Evolutionary conservation across 2,329 filamentous ascomycete species (phyloP), one percentile per base, ranked within the genome.

Genomic region (Claviceps maximensis): DNA sequence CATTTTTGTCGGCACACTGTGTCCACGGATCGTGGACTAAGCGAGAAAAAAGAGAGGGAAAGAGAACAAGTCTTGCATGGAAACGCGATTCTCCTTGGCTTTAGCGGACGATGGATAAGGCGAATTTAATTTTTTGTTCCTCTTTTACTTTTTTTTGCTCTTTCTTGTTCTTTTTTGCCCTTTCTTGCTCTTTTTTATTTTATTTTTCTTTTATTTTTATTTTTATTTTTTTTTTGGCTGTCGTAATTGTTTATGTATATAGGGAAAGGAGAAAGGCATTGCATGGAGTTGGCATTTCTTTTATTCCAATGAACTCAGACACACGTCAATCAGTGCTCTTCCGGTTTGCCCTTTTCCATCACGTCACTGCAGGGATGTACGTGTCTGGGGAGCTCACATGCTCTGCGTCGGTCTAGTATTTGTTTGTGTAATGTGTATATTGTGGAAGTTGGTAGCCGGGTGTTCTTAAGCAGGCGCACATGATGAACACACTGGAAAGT

Each of bases 281-380:
- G 62, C 63, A 63, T 40, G 65, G 64, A 63, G 65, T 66, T 65
- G 59, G 64, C 62, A 54, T 58, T 29, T 47, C 38, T 36, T 49
- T 51, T 27, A 50, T 15, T 36, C 15, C 31, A 21, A 33, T 38
- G 27, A 29, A 25, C 33, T 38, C 15, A 4, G 33, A 15, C 31
- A 7, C 31, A 6, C 13, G 12, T 15, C 13, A 17, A 15, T 38
- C 15, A 38, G 33, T 38, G 23, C 6, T 45, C 23, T 21, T 45
- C 4, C 12, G n/a, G 23, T 47, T 50, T 25, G 41, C 45, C 31
- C n/a, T 17, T 50, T 21, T 47, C 8, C 27, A 29, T 29, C 8
- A 4, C 27, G 27, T 29, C 27, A 29, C 27, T 8, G 27, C 27
- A 29, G 27, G 27, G 4, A 29, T 29, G 8, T 10, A 29, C 8